These are phyloP conservation scores for Nothopassalora personata DNA, from an alignment of 2,329 filamentous ascomycete species.

Conservation along the genomic window DNA sequence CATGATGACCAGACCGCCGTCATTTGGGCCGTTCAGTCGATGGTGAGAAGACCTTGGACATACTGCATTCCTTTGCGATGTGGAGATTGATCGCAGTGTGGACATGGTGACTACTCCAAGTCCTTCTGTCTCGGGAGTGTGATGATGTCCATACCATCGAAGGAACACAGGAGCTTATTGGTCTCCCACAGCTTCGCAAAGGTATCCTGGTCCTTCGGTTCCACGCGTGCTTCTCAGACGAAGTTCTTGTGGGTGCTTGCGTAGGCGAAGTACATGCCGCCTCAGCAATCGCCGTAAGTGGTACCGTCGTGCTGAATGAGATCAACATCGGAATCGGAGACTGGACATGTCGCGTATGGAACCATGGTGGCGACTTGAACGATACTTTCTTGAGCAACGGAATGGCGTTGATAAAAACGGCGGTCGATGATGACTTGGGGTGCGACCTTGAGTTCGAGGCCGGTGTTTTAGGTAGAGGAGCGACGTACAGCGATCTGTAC, in stretches of 20 bases:
- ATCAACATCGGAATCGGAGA: slow-evolving; percentile 17
- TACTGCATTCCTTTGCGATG: slow-evolving; percentile 38
- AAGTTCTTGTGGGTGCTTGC: slow-evolving; percentile 40
- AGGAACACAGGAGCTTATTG: slow-evolving; percentile 28
- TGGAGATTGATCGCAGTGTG: slow-evolving; percentile 43
- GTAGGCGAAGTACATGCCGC: slow-evolving; percentile 42
- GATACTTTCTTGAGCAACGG: background rate
- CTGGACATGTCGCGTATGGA: slow-evolving; percentile 15
- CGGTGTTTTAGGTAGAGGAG: too few species aligned
- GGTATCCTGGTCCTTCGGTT: slow-evolving; percentile 38
- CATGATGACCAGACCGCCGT: slow-evolving; percentile 43
- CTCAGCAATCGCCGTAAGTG: slow-evolving; percentile 30
- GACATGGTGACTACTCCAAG: slow-evolving; percentile 40
- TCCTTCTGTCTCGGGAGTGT: slow-evolving; percentile 40
- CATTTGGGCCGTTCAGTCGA: slow-evolving; percentile 41
- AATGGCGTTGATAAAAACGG: too few species aligned
- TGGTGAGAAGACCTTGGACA: slow-evolving; percentile 43
- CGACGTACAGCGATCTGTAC: too few species aligned
- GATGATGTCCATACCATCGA: slow-evolving; percentile 40
- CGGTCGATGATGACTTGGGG: too few species aligned
- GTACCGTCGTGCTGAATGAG: slow-evolving; percentile 18
- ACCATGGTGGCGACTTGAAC: slow-evolving; percentile 6
- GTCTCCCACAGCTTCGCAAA: slow-evolving; percentile 42
- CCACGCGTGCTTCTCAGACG: slow-evolving; percentile 40
- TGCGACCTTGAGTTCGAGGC: too few species aligned